phyloP scores from a whole-genome alignment of 2,329 filamentous ascomycete genomes.

The Hirsutella thompsonii region DNA sequence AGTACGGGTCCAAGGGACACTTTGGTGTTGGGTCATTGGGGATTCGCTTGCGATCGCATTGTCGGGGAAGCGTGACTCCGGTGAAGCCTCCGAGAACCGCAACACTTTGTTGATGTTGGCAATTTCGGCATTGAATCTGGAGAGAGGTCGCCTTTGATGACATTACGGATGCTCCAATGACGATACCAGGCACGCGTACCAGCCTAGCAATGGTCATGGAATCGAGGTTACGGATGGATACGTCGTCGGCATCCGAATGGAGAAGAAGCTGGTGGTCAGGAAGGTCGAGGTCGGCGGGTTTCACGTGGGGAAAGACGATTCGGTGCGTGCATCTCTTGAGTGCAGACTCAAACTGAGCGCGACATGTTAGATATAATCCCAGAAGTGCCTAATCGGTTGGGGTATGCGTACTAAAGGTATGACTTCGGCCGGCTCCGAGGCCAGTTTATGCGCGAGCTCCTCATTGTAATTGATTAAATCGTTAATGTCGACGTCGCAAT shows the following conservation, averaged over 20 bases:
- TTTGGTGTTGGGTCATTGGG: constrained; percentile 56
- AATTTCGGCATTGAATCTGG: constrained; percentile 79
- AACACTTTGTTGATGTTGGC: constrained; percentile 58
- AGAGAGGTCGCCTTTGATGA: constrained; percentile 89
- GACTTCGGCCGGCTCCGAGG: constrained; percentile 80
- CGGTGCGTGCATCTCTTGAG: constrained; percentile 83
- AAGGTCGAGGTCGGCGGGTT: constrained; percentile 54
- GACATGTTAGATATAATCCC: not conserved
- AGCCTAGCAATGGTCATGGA: constrained; percentile 86
- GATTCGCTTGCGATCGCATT: constrained; percentile 52
- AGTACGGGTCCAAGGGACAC: constrained; percentile 91
- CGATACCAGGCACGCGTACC: constrained; percentile 93
- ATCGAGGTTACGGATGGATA: constrained; percentile 87
- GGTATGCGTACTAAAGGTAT: constrained; percentile 67
- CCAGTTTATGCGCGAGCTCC: constrained; percentile 80
- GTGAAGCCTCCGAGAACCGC: constrained; percentile 75
- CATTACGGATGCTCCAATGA: constrained; percentile 92
- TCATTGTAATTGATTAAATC: constrained; percentile 95
- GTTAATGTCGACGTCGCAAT: constrained; percentile 89
- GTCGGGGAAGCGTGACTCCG: constrained; percentile 70
- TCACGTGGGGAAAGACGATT: constrained; percentile 74
- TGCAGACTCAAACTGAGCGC: constrained; percentile 69
- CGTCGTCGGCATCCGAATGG: constrained; percentile 80
- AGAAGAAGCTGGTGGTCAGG: constrained; percentile 91
- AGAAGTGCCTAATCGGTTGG: not conserved